Evolutionary conservation across 495 filamentous ascomycete species (phyloP).

Genomic region (Rostrohypoxylon terebratum): DNA sequence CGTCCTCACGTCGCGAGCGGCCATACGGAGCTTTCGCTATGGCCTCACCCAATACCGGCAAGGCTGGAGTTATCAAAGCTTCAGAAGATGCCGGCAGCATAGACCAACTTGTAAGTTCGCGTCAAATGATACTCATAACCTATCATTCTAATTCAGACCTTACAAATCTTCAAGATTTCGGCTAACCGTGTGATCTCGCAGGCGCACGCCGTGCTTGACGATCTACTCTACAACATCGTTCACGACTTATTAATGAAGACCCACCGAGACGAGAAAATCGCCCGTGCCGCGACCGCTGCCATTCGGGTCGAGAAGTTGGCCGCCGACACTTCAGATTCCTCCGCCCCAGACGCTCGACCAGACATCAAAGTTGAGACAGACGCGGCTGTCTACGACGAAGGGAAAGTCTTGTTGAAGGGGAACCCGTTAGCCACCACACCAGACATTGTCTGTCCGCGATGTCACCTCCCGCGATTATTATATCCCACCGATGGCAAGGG

Average conservation of each 20-base stretch:
- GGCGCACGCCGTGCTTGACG: constrained; percentile 70
- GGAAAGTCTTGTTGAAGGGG: constrained; percentile 76
- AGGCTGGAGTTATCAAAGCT: constrained; percentile 62
- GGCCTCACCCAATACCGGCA: constrained; percentile 57
- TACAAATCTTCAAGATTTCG: constrained; percentile 16
- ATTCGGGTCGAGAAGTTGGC: constrained; percentile 76
- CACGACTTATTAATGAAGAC: constrained; percentile 76
- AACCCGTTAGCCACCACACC: constrained; percentile 79
- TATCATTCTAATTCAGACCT: constrained; percentile 14
- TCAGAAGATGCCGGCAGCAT: constrained; percentile 54
- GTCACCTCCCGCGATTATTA: constrained; percentile 71
- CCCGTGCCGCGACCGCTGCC: constrained; percentile 78
- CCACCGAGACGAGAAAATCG: constrained; percentile 79
- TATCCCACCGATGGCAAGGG: constrained; percentile 72
- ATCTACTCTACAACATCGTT: constrained; percentile 77
- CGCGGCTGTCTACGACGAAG: constrained; percentile 77
- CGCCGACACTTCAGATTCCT: constrained; percentile 62
- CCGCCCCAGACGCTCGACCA: constrained; percentile 56
- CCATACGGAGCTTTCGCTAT: constrained; percentile 47
- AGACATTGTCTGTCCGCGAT: constrained; percentile 76
- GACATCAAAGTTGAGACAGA: constrained; percentile 73
- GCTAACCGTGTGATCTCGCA: constrained; percentile 45
- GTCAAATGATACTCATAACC: constrained; percentile 19
- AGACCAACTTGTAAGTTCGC: constrained; percentile 60
- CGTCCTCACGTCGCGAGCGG: constrained; percentile 15